Evolutionary conservation across 2,329 filamentous ascomycete species (phyloP).

Genomic region (Phoma sp.): DNA sequence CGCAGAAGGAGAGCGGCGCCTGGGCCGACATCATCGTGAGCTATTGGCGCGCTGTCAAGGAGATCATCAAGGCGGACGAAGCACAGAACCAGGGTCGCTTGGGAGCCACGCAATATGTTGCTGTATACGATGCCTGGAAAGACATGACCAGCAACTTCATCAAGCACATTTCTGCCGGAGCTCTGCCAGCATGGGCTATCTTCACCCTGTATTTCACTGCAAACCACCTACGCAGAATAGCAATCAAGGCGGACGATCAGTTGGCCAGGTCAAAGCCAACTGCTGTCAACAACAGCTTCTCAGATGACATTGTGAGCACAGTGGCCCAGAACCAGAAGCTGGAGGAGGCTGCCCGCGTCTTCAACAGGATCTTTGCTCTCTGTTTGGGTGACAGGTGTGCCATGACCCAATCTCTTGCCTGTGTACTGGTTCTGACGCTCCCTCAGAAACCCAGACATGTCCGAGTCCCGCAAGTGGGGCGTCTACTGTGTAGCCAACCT

Average conservation of each 20-base stretch:
- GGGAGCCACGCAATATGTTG: slow-evolving; percentile 70
- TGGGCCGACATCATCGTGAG: slow-evolving; percentile 85
- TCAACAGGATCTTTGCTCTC: slow-evolving; percentile 90
- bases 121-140: slow-evolving; percentile 87
- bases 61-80: slow-evolving; percentile 71
- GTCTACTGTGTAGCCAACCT: slow-evolving; percentile 95
- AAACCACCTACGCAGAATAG: slow-evolving; percentile 85
- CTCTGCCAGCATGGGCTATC: slow-evolving; percentile 89
- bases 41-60: slow-evolving; percentile 83
- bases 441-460: slow-evolving; percentile 77
- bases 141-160: slow-evolving; percentile 78
- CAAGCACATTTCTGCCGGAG: slow-evolving; percentile 76
- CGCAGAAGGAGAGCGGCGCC: slow-evolving; percentile 72
- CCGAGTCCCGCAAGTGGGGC: slow-evolving; percentile 94
- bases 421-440: slow-evolving; percentile 25
- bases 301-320: slow-evolving; percentile 79
- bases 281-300: slow-evolving; percentile 61
- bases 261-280: slow-evolving; percentile 56
- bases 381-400: slow-evolving; percentile 84
- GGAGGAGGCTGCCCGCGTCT: slow-evolving; percentile 85
- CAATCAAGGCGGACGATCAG: slow-evolving; percentile 86
- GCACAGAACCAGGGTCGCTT: slow-evolving; percentile 52
- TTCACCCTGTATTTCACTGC: slow-evolving; percentile 87
- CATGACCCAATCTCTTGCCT: slow-evolving; percentile 21
- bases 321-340: slow-evolving; percentile 77